These are phyloP conservation scores for Monosporascus sp. DNA, from an alignment of 2,329 filamentous ascomycete species.

Conservation along the genomic window DNA sequence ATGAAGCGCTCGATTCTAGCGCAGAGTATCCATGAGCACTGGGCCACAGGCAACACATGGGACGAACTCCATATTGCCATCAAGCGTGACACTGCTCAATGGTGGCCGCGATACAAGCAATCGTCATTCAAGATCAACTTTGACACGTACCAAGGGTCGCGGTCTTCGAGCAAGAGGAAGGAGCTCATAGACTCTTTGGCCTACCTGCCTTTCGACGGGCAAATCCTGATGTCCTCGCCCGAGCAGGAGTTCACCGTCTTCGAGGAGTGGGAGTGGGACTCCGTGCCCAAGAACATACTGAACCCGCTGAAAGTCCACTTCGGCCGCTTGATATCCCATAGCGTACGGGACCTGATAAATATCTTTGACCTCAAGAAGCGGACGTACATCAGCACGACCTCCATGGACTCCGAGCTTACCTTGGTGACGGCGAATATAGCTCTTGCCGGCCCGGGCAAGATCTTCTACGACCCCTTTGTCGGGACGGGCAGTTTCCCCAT, in stretches of 20 bases:
- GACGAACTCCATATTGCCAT: slow-evolving; percentile 64
- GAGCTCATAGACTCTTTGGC: slow-evolving; percentile 76
- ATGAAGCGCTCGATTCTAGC: slow-evolving; percentile 74
- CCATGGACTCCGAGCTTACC: slow-evolving; percentile 93
- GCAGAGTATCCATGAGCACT: slow-evolving; percentile 83
- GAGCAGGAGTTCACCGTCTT: slow-evolving; percentile 75
- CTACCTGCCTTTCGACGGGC: slow-evolving; percentile 73
- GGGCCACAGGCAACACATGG: slow-evolving; percentile 69
- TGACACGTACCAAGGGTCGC: slow-evolving; percentile 75
- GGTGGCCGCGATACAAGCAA: slow-evolving; percentile 62
- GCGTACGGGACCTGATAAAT: slow-evolving; percentile 62
- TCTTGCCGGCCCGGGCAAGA: slow-evolving; percentile 71
- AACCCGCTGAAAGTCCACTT: slow-evolving; percentile 63
- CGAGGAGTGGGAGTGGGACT: slow-evolving; percentile 68
- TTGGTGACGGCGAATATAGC: slow-evolving; percentile 90
- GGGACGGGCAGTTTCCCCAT: slow-evolving; percentile 92
- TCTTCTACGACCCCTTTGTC: slow-evolving; percentile 94
- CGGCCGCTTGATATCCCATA: slow-evolving; percentile 64
- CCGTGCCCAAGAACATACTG: slow-evolving; percentile 40
- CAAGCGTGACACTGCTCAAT: slow-evolving; percentile 48
- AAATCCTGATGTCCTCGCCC: slow-evolving; percentile 69
- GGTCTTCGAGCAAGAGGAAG: slow-evolving; percentile 58
- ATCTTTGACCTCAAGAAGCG: slow-evolving; percentile 90
- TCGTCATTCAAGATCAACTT: slow-evolving; percentile 78
- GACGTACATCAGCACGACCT: slow-evolving; percentile 89